Base-by-base conservation (phyloP, 306 rosid species). In the Mimosa pudica region DNA sequence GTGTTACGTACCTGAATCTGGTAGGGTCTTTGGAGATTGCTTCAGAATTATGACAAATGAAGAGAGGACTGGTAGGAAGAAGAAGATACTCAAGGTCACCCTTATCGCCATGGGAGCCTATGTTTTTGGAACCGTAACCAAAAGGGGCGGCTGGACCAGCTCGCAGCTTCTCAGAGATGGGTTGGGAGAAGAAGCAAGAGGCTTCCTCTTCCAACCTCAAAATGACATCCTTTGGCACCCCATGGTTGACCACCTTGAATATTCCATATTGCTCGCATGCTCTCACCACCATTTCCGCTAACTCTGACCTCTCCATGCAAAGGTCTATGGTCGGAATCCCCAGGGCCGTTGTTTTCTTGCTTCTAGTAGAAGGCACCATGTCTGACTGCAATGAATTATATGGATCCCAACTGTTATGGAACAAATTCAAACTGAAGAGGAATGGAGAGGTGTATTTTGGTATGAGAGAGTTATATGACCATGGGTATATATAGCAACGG, bases 21-120 rank as follows among this genome's bases (percentile, higher is more conserved):
- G 52, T 47, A 71, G 99, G 91, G 80, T 90, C 88, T 16, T 71
- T 61, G 60, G 98, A 79, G 75, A 93, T 87, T 41, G 88, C 64
- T 72, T 78, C 75, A 51, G 92, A 90, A 72, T 62, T 80, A 11
- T 92, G 84, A 14, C 89, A 76, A 32, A 90, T 57, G 68, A 86
- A 84, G 58, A 74, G 68, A 71, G 91, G 87, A 81, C 90, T 71
- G 16, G 96, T 63, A 20, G 80, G 96, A 36, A 95, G 96, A 52
- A 95, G 96, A 61, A 95, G 97, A 72, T 93, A 95, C 76, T 95
- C 99, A 13, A 95, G 97, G 65, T 95, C 89, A 52, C 99, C 99
- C 78, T 51, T 82, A 77, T 95, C 99, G 41, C 99, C 99, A 73
- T 88, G 88, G 14, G 54, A 88, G 77, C 98, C 99, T 75, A 95